Percentiles rank a stretch among this genome's conserved stretches.
Evolutionary conservation across 2,329 filamentous ascomycete species (phyloP).

Genomic region (Cadophora sp.): DNA sequence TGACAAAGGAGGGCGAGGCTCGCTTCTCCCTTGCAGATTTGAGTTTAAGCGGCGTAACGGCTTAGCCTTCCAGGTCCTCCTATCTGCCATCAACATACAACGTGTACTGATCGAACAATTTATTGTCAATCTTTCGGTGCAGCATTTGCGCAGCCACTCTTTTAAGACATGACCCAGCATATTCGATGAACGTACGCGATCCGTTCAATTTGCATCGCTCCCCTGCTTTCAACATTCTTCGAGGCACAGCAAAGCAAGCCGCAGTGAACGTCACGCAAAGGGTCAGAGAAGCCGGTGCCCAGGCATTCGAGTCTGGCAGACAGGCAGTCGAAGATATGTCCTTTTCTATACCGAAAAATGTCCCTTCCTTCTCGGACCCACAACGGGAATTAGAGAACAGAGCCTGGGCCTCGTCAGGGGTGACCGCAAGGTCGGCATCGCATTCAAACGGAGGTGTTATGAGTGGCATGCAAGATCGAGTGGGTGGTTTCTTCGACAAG

Average conservation of each 20-base stretch:
- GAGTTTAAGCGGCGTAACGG: slow-evolving; percentile 3
- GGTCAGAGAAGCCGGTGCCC: slow-evolving; percentile 56
- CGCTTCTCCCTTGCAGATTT: not conserved
- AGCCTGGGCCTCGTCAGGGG: slow-evolving; percentile 64
- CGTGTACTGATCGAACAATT: slow-evolving; percentile 24
- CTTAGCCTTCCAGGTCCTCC: slow-evolving; percentile 10
- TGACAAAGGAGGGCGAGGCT: slow-evolving; percentile 1
- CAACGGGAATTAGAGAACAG: slow-evolving; percentile 70
- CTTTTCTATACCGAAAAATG: slow-evolving; percentile 72
- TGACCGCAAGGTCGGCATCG: slow-evolving; percentile 48
- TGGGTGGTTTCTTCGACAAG: slow-evolving; percentile 69
- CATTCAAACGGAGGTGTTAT: slow-evolving; percentile 48
- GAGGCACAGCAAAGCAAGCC: slow-evolving; percentile 54
- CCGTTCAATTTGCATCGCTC: slow-evolving; percentile 46
- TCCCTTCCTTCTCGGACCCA: slow-evolving; percentile 71
- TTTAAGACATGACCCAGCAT: slow-evolving; percentile 38
- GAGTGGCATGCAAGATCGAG: slow-evolving; percentile 63
- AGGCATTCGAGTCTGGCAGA: slow-evolving; percentile 53
- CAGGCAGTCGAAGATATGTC: slow-evolving; percentile 57
- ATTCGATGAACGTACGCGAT: slow-evolving; percentile 47
- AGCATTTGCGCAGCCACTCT: slow-evolving; percentile 32
- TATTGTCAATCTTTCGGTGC: slow-evolving; percentile 21
- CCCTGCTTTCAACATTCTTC: slow-evolving; percentile 58
- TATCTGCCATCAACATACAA: slow-evolving; percentile 19
- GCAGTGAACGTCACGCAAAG: slow-evolving; percentile 53